These are phyloP conservation scores for Plasmopara viticola DNA, from an alignment of 352 stramenopile species.

Conservation along the genomic window DNA sequence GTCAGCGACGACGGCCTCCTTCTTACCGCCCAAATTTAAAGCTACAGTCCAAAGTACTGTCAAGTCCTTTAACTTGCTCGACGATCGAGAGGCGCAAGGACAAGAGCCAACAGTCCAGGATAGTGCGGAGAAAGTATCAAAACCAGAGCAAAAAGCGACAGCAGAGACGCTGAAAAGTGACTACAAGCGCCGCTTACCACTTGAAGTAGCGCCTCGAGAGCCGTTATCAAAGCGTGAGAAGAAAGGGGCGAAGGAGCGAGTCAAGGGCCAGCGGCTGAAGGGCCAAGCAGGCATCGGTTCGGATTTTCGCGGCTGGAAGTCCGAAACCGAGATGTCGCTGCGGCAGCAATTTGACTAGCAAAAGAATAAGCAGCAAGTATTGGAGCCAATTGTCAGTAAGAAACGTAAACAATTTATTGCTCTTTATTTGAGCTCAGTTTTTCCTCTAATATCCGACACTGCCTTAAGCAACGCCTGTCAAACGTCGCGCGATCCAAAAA, in stretches of 20 bases:
- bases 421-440: background rate
- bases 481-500: conserved; percentile 7
- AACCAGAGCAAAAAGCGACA: conserved; percentile 3
- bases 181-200: conserved; percentile 12
- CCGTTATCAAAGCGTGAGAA: conserved; percentile 26
- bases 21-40: conserved; percentile 24
- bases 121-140: conserved; percentile 5
- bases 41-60: conserved; percentile 10
- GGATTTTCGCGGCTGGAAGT: conserved; percentile 71
- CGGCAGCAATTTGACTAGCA: conserved; percentile 69
- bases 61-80: conserved; percentile 28
- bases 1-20: conserved; percentile 29
- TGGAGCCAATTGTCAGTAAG: background rate
- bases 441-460: background rate
- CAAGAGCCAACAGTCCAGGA: background rate
- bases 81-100: conserved; percentile 18
- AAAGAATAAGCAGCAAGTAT: background rate
- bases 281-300: conserved; percentile 74
- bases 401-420: background rate
- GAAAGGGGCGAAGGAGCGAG: conserved; percentile 55
- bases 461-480: background rate
- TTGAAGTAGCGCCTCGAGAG: background rate
- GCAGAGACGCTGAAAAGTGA: conserved; percentile 5
- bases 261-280: conserved; percentile 62
- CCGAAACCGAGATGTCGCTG: conserved; percentile 72